Base-by-base conservation (phyloP, 1,284 basidiomycete species). In the Microbotryum violaceum region DNA sequence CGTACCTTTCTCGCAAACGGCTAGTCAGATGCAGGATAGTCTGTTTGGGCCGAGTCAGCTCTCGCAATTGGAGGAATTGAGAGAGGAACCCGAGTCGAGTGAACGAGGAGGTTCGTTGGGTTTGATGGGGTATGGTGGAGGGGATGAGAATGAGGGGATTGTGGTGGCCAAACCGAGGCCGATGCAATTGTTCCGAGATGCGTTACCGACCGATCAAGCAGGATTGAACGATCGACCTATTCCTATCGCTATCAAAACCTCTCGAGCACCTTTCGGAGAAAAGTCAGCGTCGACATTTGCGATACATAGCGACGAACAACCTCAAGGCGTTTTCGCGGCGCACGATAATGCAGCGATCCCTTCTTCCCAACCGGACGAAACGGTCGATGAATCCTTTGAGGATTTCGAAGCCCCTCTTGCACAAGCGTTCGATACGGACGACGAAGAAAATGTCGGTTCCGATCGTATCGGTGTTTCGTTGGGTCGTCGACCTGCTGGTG, bases 271-370 rank as follows among this genome's bases (percentile, higher is more conserved):
- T 4, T 31, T 69, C 3, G 69, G 67, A 1, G 56, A 56, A n/a
- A 70, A 70, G 50, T 6, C 53, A 27, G 44, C 54, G 63, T 47
- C 52, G 46, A 71, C 70, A 42, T 67, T 74, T 60, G 73, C 72
- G 60, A 70, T 76, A 49, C 76, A 75, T 60, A 66, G 66, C 21
- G 74, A 74, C 9, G 72, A 73, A 3, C 70, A 71, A 48, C 71
- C 72, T 5, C 57, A 69, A 5, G 68, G 70, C 29, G 65, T 76
- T 9, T 74, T 75, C 56, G 61, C 60, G 10, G 73, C 74, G 47
- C 72, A 54, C 20, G 42, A 68, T n/a, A 61, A 68, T 50, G 53
- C 66, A 16, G 49, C 58, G n/a, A 33, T 65, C 25, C 63, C 71
- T 10, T 61, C 68, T 23, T 60, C 62, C 6, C 56, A 57, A 47